Evolutionary conservation across 495 filamentous ascomycete species (phyloP).

Genomic region (Penicillium angulare): DNA sequence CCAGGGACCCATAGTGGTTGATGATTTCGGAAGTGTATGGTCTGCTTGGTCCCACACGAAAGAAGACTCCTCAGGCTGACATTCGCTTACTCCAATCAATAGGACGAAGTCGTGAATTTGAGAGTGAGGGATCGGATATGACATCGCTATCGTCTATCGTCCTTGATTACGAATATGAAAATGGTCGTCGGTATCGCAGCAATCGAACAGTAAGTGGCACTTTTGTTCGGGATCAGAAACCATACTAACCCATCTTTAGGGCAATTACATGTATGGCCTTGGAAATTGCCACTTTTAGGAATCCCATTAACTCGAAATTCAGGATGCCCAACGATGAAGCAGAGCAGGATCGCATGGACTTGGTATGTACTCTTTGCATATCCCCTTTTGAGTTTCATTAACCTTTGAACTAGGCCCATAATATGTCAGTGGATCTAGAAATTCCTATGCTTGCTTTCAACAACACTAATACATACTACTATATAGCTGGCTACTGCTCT

Average conservation of each 20-base stretch:
- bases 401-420: neutral
- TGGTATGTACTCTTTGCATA: constrained; percentile 30
- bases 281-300: no score
- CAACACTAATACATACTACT: constrained; percentile 11
- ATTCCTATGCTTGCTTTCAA: neutral
- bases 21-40: neutral
- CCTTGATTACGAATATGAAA: constrained; percentile 47
- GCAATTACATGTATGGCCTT: neutral
- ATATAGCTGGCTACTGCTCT: constrained; percentile 27
- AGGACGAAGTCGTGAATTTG: constrained; percentile 6
- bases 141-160: constrained; percentile 27
- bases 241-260: neutral
- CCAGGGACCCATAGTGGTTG: neutral
- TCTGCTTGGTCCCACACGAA: no score
- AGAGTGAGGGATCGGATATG: constrained; percentile 8
- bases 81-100: neutral
- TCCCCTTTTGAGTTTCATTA: neutral
- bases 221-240: neutral
- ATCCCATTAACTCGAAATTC: neutral
- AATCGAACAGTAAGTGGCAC: constrained; percentile 49
- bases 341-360: constrained; percentile 65
- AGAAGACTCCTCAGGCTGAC: neutral
- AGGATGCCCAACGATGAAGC: constrained; percentile 56
- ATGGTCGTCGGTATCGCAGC: constrained; percentile 64
- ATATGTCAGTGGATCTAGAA: neutral